These are phyloP conservation scores for Tinospora cordifolia DNA, from an alignment of 164 flowering plant species.

Conservation along the genomic window DNA sequence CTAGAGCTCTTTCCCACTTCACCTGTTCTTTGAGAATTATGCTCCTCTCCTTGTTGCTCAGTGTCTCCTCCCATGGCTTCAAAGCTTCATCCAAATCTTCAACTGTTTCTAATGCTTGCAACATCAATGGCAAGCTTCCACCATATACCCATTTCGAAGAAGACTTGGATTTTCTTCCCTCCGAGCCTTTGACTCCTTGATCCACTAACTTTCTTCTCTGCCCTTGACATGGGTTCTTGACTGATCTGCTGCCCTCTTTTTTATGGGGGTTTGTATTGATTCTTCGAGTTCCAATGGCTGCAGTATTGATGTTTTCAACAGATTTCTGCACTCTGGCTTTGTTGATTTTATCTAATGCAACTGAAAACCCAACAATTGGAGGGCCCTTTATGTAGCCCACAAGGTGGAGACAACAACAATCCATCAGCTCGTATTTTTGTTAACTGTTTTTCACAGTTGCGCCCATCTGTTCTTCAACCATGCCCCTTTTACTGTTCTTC, in stretches of 20 bases:
- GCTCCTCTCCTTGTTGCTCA: conserved; percentile 70
- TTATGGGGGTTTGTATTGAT: conserved; percentile 17
- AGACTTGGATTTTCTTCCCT: conserved; percentile 34
- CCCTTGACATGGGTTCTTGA: conserved; percentile 14
- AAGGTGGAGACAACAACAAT: conserved; percentile 19
- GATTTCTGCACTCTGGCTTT: conserved; percentile 7
- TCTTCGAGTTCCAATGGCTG: conserved; percentile 10
- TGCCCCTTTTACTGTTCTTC: neutral
- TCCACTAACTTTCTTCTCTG: conserved; percentile 1
- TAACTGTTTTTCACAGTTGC: conserved; percentile 21
- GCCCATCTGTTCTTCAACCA: conserved; percentile 7
- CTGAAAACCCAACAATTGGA: conserved; percentile 16
- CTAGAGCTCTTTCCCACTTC: conserved; percentile 70
- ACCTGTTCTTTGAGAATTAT: conserved; percentile 89
- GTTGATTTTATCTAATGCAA: conserved; percentile 16
- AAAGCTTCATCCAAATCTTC: conserved; percentile 66
- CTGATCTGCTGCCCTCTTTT: conserved; percentile 7
- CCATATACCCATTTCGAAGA: conserved; percentile 73
- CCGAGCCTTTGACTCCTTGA: conserved; percentile 3
- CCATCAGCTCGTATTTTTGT: conserved; percentile 25
- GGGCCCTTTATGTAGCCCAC: conserved; percentile 20
- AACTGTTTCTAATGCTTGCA: conserved; percentile 53
- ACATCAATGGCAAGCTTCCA: conserved; percentile 64
- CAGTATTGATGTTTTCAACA: conserved; percentile 16
- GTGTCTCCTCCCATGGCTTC: conserved; percentile 61